Conservation (phyloP, 2,329 filamentous ascomycete genomes). For the Fusarium coicis region DNA sequence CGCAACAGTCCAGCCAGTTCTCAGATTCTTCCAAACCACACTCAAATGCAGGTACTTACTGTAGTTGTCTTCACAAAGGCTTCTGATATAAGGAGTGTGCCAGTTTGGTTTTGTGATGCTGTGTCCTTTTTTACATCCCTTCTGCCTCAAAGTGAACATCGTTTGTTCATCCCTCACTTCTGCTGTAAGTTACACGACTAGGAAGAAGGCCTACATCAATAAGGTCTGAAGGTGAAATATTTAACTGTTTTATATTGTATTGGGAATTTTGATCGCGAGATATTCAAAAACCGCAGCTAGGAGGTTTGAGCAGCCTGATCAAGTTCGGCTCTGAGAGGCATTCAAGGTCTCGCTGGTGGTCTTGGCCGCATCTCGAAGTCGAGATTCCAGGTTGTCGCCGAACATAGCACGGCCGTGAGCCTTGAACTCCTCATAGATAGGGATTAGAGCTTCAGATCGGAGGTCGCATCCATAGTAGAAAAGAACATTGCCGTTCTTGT, state of each 20-base stretch:
- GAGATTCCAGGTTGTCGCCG: slow-evolving; percentile 88
- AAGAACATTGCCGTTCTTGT: slow-evolving; percentile 85
- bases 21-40: not conserved
- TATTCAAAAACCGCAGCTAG: not conserved
- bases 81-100: not conserved
- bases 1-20: not conserved
- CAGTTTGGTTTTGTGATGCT: not conserved
- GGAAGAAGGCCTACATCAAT: not conserved
- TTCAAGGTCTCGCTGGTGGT: slow-evolving; percentile 68
- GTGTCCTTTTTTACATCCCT: not conserved
- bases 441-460: slow-evolving; percentile 77
- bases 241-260: not conserved
- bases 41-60: not conserved
- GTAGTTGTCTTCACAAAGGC: not conserved
- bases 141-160: not conserved
- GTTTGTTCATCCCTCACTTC: not conserved
- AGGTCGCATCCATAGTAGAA: slow-evolving; percentile 96
- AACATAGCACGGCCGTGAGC: slow-evolving; percentile 87
- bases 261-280: not conserved
- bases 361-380: slow-evolving; percentile 81
- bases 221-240: not conserved
- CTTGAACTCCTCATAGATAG: slow-evolving; percentile 81
- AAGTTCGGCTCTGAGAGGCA: slow-evolving; percentile 39
- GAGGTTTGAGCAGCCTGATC: slow-evolving; percentile 8
- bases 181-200: not conserved